These are phyloP conservation scores for Penicillium sp. DNA, from an alignment of 2,329 filamentous ascomycete genomes.

Conservation along the genomic window DNA sequence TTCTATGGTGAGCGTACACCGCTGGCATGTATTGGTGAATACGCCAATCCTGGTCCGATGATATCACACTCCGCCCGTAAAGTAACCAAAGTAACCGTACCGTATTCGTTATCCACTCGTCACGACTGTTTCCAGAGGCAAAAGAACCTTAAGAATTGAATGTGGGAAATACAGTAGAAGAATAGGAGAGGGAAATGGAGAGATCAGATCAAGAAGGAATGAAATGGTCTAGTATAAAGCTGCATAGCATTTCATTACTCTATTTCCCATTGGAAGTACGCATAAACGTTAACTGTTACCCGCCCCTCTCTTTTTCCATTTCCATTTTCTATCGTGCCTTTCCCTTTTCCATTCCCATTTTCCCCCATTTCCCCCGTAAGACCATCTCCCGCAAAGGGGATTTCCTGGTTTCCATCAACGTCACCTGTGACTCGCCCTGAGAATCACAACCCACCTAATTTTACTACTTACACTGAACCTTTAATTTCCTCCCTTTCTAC, in stretches of 20 bases:
- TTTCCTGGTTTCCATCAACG: constrained; percentile 6
- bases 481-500: neutral
- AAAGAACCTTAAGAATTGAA: constrained; percentile 1
- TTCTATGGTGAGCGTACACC: neutral
- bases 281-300: no score
- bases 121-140: neutral
- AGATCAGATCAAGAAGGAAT: constrained; percentile 3
- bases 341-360: constrained; percentile 4
- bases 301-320: constrained; percentile 16
- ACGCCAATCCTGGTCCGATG: constrained; percentile 2
- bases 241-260: constrained; percentile 8
- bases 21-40: constrained; percentile 3
- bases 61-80: constrained; percentile 9
- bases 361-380: constrained; percentile 3
- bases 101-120: constrained; percentile 1
- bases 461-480: constrained; percentile 7
- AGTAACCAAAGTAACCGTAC: constrained; percentile 3
- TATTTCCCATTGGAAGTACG: constrained; percentile 19
- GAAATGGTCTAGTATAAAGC: constrained; percentile 1
- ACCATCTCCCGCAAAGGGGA: neutral
- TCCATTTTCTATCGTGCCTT: constrained; percentile 3
- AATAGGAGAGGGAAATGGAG: neutral
- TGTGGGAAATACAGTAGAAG: neutral
- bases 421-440: constrained; percentile 11
- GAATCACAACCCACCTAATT: constrained; percentile 12